phyloP scores from a whole-genome alignment of 208 protist species.

The Leishmania braziliensis region DNA sequence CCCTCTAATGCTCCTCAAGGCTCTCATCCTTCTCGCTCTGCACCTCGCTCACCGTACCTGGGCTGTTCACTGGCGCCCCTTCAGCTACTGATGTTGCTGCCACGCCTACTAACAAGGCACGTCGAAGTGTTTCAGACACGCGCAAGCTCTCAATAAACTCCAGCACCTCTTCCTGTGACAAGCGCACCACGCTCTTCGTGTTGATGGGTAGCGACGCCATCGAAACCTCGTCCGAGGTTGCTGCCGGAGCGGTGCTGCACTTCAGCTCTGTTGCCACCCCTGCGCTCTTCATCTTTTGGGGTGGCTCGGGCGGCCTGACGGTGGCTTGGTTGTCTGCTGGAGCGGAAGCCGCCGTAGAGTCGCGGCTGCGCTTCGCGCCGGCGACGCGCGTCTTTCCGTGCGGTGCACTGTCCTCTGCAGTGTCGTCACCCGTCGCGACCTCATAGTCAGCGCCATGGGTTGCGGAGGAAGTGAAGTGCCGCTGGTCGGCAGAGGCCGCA shows the following conservation, averaged over 20 bases:
- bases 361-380: constrained; percentile 14
- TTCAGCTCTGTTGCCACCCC: neutral
- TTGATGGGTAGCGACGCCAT: neutral
- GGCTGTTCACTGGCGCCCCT: neutral
- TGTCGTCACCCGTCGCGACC: neutral
- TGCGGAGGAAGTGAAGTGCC: neutral
- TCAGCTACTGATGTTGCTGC: neutral
- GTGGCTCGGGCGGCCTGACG: neutral
- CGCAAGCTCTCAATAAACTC: constrained; percentile 20
- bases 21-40: neutral
- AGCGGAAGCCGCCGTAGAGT: neutral
- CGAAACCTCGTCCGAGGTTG: neutral
- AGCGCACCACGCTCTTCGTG: neutral
- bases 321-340: neutral
- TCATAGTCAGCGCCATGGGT: neutral
- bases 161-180: constrained; percentile 25
- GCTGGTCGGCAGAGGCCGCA: neutral
- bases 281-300: neutral
- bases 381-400: neutral
- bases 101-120: constrained; percentile 31
- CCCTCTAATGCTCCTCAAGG: neutral
- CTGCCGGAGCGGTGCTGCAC: neutral
- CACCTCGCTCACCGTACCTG: neutral
- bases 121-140: constrained; percentile 26
- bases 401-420: neutral